Base-by-base conservation (phyloP, 352 stramenopile genomes). In the Thraustotheca clavata region DNA sequence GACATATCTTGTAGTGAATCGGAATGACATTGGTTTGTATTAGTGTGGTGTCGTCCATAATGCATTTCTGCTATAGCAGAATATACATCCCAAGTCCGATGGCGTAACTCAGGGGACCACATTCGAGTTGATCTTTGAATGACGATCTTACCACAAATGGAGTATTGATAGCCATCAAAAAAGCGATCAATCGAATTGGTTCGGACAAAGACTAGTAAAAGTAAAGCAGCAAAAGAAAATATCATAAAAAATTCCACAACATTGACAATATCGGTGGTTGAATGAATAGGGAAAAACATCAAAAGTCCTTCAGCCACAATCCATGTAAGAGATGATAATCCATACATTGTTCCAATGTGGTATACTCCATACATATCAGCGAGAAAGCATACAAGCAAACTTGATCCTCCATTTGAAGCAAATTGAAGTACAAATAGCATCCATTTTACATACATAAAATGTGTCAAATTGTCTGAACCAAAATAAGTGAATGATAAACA, bases 341-440 rank as follows among this genome's bases (percentile, higher is more conserved):
- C 67, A 62, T 71, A 63, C 49, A 71, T 71, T 12, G 59, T 63
- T 3, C 62, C 67, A 0, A 60, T 41, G 36, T 71, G 60, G 20
- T 71, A 70, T 16, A 66, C 57, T 5, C 67, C 67, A 68, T 71
- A 71, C 40, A 70, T 71, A 46, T 71, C 67, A 7, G 67, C 59
- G 39, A 71, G 9, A 46, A 67, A 66, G 29, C 59, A 60, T 11
- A 59, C 54, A 4, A 71, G 16, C 11, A 66, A 38, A 0, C 29
- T 34, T 16, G 67, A 60, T 11, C 46, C 50, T 20, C 54, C 67
- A 24, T 59, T 59, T 14, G 54, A 71, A 11, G n/a, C 32, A 38
- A 71, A 67, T 22, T 33, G 32, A 8, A 71, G 22, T n/a, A 31
- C 38, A 27, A 31, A 71, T 11, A 40, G 22, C n/a, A 61, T 29